These are phyloP conservation scores for Tetrapisispora pingtungensis DNA, from an alignment of 805 yeast species.

Conservation along the genomic window DNA sequence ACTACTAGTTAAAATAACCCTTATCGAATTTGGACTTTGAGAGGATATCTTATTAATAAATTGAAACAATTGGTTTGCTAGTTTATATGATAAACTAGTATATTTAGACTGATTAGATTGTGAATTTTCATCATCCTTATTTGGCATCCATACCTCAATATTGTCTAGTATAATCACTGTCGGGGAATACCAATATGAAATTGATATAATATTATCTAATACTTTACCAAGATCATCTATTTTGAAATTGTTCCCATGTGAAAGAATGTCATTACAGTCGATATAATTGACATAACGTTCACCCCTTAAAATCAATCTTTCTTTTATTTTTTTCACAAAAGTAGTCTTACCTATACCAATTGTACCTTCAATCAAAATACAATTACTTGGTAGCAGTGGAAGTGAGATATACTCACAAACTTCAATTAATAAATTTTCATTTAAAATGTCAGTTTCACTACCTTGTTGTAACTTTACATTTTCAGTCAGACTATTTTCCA, in stretches of 20 bases:
- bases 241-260: constrained; percentile 12
- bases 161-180: constrained; percentile 68
- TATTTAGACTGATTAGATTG: constrained; percentile 39
- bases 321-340: constrained; percentile 34
- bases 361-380: constrained; percentile 59
- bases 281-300: constrained; percentile 36
- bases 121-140: constrained; percentile 28
- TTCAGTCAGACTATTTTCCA: neutral
- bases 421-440: constrained; percentile 1
- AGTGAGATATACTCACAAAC: constrained; percentile 8
- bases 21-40: constrained; percentile 34
- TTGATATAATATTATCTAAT: constrained; percentile 35
- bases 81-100: constrained; percentile 41
- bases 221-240: constrained; percentile 33
- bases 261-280: constrained; percentile 40
- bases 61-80: constrained; percentile 50
- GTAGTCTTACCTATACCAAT: constrained; percentile 78
- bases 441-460: neutral
- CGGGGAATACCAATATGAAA: constrained; percentile 69
- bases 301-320: constrained; percentile 14
- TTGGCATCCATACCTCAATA: constrained; percentile 56
- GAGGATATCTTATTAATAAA: constrained; percentile 32
- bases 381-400: constrained; percentile 26
- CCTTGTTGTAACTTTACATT: neutral
- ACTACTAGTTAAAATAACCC: constrained; percentile 52